Evolutionary conservation across 2,329 filamentous ascomycete genomes (phyloP).

Genomic region (Colletotrichum tofieldiae): DNA sequence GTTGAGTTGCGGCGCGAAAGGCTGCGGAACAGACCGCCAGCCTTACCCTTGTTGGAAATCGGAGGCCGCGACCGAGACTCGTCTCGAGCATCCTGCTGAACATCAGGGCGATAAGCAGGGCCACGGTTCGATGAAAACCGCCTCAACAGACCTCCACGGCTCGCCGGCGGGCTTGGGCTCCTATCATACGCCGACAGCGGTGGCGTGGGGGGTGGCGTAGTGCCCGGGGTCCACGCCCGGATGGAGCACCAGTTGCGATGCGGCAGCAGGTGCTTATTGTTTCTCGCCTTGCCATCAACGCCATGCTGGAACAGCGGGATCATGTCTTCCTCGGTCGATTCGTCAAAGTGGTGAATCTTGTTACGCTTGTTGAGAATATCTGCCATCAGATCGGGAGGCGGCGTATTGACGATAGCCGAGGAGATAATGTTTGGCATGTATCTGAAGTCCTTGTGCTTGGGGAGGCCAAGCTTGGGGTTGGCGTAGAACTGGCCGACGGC

Average conservation of each 20-base stretch:
- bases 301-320: conserved; percentile 93
- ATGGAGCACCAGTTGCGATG: conserved; percentile 98
- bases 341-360: conserved; percentile 81
- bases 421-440: conserved; percentile 98
- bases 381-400: conserved; percentile 88
- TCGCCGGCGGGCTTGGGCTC: conserved; percentile 56
- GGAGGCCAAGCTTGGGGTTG: conserved; percentile 82
- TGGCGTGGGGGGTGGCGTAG: conserved; percentile 81
- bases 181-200: conserved; percentile 64
- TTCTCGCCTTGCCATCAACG: conserved; percentile 89
- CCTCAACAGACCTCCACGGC: conserved; percentile 59
- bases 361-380: conserved; percentile 96
- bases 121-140: conserved; percentile 61
- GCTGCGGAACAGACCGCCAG: conserved; percentile 50
- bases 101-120: conserved; percentile 55
- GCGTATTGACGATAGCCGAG: conserved; percentile 93
- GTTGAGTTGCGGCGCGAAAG: conserved; percentile 58
- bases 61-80: conserved; percentile 62
- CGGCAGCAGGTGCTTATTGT: conserved; percentile 91
- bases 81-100: conserved; percentile 46
- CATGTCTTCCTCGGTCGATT: conserved; percentile 93
- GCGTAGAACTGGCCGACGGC: conserved; percentile 97
- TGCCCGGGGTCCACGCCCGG: conserved; percentile 84
- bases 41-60: conserved; percentile 56
- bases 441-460: conserved; percentile 92